Base-by-base conservation (phyloP, 441 rosid genomes). In the Dalechampia spathulata region DNA sequence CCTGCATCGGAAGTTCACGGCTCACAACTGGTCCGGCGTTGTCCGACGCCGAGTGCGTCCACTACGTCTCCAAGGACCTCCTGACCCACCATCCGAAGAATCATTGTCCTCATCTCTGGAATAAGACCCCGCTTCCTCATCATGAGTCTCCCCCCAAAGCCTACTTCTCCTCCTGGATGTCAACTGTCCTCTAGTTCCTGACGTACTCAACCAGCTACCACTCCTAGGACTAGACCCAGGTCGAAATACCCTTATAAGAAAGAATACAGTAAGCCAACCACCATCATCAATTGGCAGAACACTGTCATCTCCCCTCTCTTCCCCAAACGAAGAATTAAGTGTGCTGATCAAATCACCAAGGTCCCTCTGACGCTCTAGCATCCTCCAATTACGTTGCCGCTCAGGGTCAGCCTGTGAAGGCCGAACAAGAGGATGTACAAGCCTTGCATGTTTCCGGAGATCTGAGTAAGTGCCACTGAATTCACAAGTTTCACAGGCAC, bases 331-430 rank as follows among this genome's bases (percentile, higher is more conserved):
- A 58, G 95, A 80, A 51, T 82, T 84, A 13, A 93, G 90, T 2
- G 96, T 83, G 72, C 99, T 90, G 26, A 90, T 77, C 66, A 93
- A 68, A 78, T 93, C 97, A 6, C 96, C 99, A n/a, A 90, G 67
- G 62, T 93, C 99, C 70, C 99, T 85, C 74, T 90, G 93, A 20
- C 90, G 93, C 75, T 93, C 96, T 66, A 93, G 63, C 75, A 90
- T 78, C 76, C 96, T 83, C 99, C 99, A 93, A 60, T 68, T 80
- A 42, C 87, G 87, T 58, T 85, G 83, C 59, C 99, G 72, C 71
- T 83, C 97, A 3, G 90, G 99, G 65, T 93, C 97, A 49, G 81
- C 83, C 74, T 79, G 91, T 28, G 97, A 74, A 22, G 99, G 99
- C 17, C 99, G 86, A 11, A 73, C 91, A 36, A 79, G 73, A 1